Conservation (phyloP, 2,329 filamentous ascomycete species). For the Talaromyces sp. region DNA sequence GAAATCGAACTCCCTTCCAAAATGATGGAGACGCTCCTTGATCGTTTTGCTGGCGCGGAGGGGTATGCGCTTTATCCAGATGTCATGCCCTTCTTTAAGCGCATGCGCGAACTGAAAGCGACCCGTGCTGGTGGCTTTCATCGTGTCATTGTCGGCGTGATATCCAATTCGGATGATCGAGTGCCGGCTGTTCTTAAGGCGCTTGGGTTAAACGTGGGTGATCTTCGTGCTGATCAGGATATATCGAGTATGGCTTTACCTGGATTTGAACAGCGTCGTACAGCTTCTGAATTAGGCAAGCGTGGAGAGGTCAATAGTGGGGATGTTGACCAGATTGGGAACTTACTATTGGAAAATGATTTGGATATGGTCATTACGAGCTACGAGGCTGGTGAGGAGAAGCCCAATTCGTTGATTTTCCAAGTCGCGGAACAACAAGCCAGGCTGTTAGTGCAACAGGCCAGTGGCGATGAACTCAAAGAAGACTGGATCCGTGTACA, state of each 20-base stretch:
- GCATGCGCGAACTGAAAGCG: constrained; percentile 25
- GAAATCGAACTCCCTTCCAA: constrained; percentile 33
- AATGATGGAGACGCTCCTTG: constrained; percentile 38
- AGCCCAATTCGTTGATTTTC: constrained; percentile 46
- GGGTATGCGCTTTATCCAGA: constrained; percentile 48
- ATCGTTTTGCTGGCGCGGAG: constrained; percentile 42
- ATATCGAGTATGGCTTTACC: constrained; percentile 29
- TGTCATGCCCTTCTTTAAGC: constrained; percentile 40
- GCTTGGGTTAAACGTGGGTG: constrained; percentile 42
- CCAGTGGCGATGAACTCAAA: not conserved
- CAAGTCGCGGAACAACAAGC: constrained; percentile 41
- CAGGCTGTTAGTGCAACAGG: constrained; percentile 9
- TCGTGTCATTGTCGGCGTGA: constrained; percentile 43
- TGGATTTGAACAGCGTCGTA: constrained; percentile 24
- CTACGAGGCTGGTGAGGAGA: constrained; percentile 50
- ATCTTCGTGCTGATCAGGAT: constrained; percentile 35
- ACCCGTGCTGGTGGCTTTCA: constrained; percentile 27
- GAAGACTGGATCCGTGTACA: constrained; percentile 40
- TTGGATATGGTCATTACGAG: constrained; percentile 50
- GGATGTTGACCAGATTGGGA: not conserved
- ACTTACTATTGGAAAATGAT: constrained; percentile 24
- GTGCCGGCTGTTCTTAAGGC: constrained; percentile 43
- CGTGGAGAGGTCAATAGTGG: not conserved
- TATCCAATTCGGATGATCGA: constrained; percentile 53
- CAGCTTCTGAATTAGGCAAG: no score